Conservation (phyloP, 208 protist species). For the Wallacemonas collosoma region DNA sequence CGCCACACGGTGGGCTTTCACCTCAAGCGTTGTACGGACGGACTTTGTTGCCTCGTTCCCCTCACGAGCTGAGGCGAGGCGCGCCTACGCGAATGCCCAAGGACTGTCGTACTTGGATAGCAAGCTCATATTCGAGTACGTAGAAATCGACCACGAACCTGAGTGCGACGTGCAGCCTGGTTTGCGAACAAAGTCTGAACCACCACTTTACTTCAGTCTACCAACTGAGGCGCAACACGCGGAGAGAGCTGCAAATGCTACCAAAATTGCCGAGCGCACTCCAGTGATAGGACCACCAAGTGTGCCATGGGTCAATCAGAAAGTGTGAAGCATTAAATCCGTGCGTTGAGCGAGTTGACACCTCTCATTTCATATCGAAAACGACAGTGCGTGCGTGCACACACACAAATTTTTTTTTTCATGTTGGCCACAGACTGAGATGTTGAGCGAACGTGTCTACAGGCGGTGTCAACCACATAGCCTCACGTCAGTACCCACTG, state of each 20-base stretch:
- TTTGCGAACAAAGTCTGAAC: background rate
- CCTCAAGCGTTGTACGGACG: constrained; percentile 23
- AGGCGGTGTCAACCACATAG: too few relatives aligned
- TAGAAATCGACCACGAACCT: background rate
- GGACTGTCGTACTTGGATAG: constrained; percentile 22
- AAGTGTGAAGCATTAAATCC: background rate
- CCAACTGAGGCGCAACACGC: constrained; percentile 20
- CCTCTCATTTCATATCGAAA: too few relatives aligned
- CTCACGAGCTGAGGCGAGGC: constrained; percentile 26
- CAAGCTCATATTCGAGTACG: constrained; percentile 19
- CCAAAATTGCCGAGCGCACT: constrained; percentile 17
- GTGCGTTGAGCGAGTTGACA: too few relatives aligned
- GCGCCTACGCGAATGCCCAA: constrained; percentile 18
- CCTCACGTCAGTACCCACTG: too few relatives aligned
- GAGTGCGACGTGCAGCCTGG: background rate
- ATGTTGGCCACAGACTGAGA: too few relatives aligned
- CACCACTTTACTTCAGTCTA: constrained; percentile 4
- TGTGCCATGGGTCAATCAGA: background rate
- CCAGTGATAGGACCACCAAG: constrained; percentile 23
- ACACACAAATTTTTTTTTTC: too few relatives aligned
- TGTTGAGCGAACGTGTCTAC: too few relatives aligned
- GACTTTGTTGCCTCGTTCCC: constrained; percentile 34
- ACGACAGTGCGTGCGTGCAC: too few relatives aligned
- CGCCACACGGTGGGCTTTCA: constrained; percentile 29
- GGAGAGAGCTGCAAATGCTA: constrained; percentile 23